Conservation (phyloP, 768 basidiomycete genomes). For the Boletus edulis region DNA sequence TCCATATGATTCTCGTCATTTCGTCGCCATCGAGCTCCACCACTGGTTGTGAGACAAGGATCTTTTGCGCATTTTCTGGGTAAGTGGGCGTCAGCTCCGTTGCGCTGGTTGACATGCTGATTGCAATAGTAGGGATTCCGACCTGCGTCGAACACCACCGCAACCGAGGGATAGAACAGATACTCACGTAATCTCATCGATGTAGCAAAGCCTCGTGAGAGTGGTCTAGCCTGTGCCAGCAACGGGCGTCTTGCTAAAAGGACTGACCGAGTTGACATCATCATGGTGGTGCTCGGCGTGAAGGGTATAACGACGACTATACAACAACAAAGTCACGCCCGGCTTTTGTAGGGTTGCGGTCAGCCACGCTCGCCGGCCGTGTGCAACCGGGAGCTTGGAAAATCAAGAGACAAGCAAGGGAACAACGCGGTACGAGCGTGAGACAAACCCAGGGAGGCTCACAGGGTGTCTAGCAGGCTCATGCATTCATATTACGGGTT, state of each 20-base stretch:
- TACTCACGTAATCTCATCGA: constrained; percentile 31
- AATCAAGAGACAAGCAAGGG: constrained; percentile 5
- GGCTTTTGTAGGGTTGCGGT: constrained; percentile 17
- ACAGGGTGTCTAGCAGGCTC: no score
- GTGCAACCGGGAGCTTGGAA: constrained; percentile 14
- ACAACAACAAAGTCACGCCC: neutral
- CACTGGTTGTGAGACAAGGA: constrained; percentile 82
- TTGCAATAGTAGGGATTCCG: neutral
- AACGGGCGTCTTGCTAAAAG: constrained; percentile 26
- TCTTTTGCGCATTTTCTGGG: constrained; percentile 45
- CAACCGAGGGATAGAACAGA: neutral
- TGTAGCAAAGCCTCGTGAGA: constrained; percentile 27
- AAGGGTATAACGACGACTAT: constrained; percentile 13
- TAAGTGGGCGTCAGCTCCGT: constrained; percentile 1
- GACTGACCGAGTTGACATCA: constrained; percentile 24
- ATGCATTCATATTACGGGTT: no score
- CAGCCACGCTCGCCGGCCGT: constrained; percentile 21
- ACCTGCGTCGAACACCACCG: neutral
- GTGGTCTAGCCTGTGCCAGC: constrained; percentile 19
- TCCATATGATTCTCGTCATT: constrained; percentile 99
- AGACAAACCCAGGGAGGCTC: constrained; percentile 1
- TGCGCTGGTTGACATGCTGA: neutral
- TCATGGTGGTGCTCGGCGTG: constrained; percentile 4
- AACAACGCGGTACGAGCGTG: constrained; percentile 25
- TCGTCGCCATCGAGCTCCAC: constrained; percentile 98